Conservation (phyloP, 2,329 filamentous ascomycete genomes). For the Trichoderma sp. region DNA sequence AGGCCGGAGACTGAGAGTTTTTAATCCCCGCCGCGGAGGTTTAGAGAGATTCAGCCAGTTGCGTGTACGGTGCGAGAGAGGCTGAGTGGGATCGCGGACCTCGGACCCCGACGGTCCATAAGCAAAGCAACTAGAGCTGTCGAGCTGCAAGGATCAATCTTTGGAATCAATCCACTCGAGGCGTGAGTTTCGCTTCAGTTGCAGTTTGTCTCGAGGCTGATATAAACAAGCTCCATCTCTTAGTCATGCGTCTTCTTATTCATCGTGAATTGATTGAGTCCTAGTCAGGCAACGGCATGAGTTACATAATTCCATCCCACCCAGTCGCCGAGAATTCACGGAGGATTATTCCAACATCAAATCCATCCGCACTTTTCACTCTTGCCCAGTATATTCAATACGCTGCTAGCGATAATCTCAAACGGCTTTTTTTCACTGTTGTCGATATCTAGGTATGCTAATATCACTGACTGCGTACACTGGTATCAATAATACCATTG, state of each 20-base stretch:
- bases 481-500: not conserved
- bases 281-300: not conserved
- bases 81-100: not conserved
- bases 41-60: not conserved
- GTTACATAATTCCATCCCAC: slow-evolving; percentile 1
- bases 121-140: not conserved
- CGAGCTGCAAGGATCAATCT: not conserved
- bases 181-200: not conserved
- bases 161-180: not conserved
- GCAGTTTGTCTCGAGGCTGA: not conserved
- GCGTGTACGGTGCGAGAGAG: not conserved
- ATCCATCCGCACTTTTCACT: not conserved
- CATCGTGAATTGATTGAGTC: not conserved
- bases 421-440: not conserved
- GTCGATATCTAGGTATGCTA: not conserved
- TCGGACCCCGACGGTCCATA: not conserved
- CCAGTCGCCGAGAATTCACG: not conserved
- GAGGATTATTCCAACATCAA: not conserved
- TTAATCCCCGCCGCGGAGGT: not conserved
- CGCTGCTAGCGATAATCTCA: not conserved
- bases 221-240: not conserved
- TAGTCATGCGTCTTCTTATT: not conserved
- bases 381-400: not conserved
- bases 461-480: not conserved
- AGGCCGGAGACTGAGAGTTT: not conserved